A percentile compares a stretch with the other conserved stretches of the same genome.
Evolutionary conservation across 371 early-diverging fungal genomes (phyloP).

Genomic region (Basidiobolus meristosporus): DNA sequence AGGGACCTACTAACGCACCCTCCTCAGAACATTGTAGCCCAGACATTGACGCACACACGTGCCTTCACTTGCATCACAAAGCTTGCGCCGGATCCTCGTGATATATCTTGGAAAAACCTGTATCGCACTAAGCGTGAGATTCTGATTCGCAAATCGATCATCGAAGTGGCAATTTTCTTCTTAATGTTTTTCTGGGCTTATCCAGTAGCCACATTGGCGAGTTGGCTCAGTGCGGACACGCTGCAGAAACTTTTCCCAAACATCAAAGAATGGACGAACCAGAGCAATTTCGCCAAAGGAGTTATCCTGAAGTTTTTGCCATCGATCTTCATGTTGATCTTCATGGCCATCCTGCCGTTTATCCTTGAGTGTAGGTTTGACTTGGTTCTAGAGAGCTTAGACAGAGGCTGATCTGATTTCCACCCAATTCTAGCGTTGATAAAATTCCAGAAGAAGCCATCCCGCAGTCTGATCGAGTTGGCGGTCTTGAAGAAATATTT

Average conservation of each 20-base stretch:
- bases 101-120: slow-evolving; percentile 55
- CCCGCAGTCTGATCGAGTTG: slow-evolving; percentile 37
- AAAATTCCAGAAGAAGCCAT: slow-evolving; percentile 6
- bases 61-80: slow-evolving; percentile 48
- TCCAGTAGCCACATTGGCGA: slow-evolving; percentile 27
- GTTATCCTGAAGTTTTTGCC: slow-evolving; percentile 13
- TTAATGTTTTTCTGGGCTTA: slow-evolving; percentile 26
- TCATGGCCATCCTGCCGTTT: slow-evolving; percentile 36
- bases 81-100: slow-evolving; percentile 57
- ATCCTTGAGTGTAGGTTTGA: slow-evolving; percentile 15
- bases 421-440: slow-evolving; percentile 27
- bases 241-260: slow-evolving; percentile 10
- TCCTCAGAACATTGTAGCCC: slow-evolving; percentile 40
- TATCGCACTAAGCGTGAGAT: slow-evolving; percentile 26
- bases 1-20: no score
- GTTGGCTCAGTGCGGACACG: slow-evolving; percentile 24
- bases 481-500: slow-evolving; percentile 59
- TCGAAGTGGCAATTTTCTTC: slow-evolving; percentile 15
- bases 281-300: no score
- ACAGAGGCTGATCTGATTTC: slow-evolving; percentile 5
- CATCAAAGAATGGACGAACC: no score
- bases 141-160: slow-evolving; percentile 19
- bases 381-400: no score
- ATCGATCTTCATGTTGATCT: slow-evolving; percentile 31
- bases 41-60: slow-evolving; percentile 29